phyloP scores from a whole-genome alignment of 169 alveolate species.

The Eimeria necatrix region DNA sequence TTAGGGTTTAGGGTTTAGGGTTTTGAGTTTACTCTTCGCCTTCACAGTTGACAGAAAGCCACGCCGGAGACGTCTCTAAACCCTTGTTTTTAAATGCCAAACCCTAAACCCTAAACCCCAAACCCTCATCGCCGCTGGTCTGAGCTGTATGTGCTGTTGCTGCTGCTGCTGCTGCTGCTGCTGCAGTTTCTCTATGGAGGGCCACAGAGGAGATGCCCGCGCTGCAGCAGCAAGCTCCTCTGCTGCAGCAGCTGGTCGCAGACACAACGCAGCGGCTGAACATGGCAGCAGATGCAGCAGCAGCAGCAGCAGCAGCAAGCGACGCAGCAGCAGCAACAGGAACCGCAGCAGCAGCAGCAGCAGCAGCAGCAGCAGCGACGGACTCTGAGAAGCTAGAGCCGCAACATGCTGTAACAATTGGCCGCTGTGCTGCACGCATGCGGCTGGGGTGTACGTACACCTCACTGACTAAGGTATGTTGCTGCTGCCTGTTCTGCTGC shows the following conservation, averaged over 20 bases:
- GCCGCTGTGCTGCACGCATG: constrained; percentile 72
- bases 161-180: constrained; percentile 37
- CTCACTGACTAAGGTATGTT: constrained; percentile 17
- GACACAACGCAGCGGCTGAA: constrained; percentile 39
- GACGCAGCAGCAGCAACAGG: neutral
- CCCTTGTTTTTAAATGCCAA: neutral
- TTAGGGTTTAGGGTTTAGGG: constrained; percentile 16
- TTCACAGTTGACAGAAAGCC: no score
- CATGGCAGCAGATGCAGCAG: constrained; percentile 6
- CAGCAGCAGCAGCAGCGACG: constrained; percentile 1
- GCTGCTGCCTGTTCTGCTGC: constrained; percentile 4
- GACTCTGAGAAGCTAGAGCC: constrained; percentile 3
- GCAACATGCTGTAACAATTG: constrained; percentile 31
- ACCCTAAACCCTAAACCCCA: neutral
- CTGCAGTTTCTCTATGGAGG: constrained; percentile 42
- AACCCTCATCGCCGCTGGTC: constrained; percentile 7
- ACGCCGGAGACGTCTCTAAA: neutral
- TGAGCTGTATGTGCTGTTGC: neutral
- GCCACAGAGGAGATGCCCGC: constrained; percentile 58
- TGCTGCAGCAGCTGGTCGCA: constrained; percentile 28
- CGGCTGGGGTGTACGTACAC: constrained; percentile 53
- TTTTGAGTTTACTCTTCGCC: no score
- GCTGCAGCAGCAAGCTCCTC: constrained; percentile 27
- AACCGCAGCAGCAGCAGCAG: constrained; percentile 2
- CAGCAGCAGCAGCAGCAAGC: constrained; percentile 1